These are phyloP conservation scores for Ascocoryne sarcoides DNA, from an alignment of 2,329 filamentous ascomycete species.

Conservation along the genomic window DNA sequence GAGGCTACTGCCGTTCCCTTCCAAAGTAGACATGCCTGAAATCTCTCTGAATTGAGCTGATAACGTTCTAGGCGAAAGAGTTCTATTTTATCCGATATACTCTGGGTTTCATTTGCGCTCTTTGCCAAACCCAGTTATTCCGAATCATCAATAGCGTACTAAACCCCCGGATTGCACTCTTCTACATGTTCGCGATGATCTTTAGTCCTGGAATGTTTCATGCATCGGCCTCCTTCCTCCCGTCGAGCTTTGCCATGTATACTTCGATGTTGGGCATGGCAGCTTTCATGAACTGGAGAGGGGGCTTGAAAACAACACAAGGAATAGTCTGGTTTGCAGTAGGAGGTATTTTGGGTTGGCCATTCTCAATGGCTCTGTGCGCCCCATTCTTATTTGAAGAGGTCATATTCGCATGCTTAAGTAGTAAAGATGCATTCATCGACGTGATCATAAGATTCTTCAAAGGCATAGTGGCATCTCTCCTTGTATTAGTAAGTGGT, in stretches of 20 bases:
- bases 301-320: constrained; percentile 67
- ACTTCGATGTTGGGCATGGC: constrained; percentile 76
- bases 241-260: constrained; percentile 97
- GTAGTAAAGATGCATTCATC: constrained; percentile 49
- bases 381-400: constrained; percentile 78
- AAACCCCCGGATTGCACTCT: constrained; percentile 73
- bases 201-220: constrained; percentile 91
- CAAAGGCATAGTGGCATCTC: constrained; percentile 48
- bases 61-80: constrained; percentile 45
- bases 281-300: constrained; percentile 84
- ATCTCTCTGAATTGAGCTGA: neutral
- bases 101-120: constrained; percentile 67
- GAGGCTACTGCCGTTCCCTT: constrained; percentile 51
- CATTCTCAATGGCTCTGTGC: constrained; percentile 77
- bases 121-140: constrained; percentile 76
- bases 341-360: constrained; percentile 84
- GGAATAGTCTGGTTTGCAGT: constrained; percentile 88
- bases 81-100: constrained; percentile 80
- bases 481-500: constrained; percentile 25
- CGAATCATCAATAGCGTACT: constrained; percentile 66
- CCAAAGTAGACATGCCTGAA: constrained; percentile 38
- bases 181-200: constrained; percentile 70
- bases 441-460: constrained; percentile 52
- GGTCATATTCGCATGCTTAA: constrained; percentile 45
- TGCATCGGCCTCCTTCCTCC: constrained; percentile 76